Conservation (phyloP, 2,329 filamentous ascomycete species). For the Monilinia fructicola region DNA sequence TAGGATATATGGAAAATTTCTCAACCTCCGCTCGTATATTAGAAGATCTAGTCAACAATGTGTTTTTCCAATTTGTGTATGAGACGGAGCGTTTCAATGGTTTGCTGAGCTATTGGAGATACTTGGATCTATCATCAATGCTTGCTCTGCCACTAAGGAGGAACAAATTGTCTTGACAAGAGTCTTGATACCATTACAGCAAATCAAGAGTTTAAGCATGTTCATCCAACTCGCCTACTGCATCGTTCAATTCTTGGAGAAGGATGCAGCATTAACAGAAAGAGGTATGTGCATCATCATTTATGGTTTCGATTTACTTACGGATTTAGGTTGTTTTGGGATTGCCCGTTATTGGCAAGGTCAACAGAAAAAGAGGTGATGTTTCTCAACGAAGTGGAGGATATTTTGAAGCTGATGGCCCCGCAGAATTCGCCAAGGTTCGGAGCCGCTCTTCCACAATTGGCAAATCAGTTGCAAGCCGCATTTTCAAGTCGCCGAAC, state of each 20-base stretch:
- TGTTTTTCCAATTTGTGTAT: slow-evolving; percentile 99
- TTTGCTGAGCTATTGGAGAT: slow-evolving; percentile 94
- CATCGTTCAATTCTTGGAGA: slow-evolving; percentile 97
- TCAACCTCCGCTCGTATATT: slow-evolving; percentile 96
- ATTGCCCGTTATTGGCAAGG: slow-evolving; percentile 95
- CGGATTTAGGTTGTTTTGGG: slow-evolving; percentile 77
- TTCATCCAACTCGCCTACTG: slow-evolving; percentile 98
- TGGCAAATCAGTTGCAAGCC: slow-evolving; percentile 95
- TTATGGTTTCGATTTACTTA: slow-evolving; percentile 24
- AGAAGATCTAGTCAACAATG: slow-evolving; percentile 98
- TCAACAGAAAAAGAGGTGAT: slow-evolving; percentile 99
- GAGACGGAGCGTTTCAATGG: slow-evolving; percentile 98
- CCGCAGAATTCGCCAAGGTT: slow-evolving; percentile 96
- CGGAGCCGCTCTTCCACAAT: slow-evolving; percentile 96
- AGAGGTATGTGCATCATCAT: slow-evolving; percentile 62
- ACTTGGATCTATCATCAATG: slow-evolving; percentile 97
- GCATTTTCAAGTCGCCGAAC: slow-evolving; percentile 97
- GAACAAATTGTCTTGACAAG: slow-evolving; percentile 96
- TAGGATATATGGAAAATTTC: slow-evolving; percentile 97
- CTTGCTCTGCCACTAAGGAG: slow-evolving; percentile 93
- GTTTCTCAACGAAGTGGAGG: slow-evolving; percentile 98
- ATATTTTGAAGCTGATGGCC: slow-evolving; percentile 99
- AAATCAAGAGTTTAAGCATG: slow-evolving; percentile 99
- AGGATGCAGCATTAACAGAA: slow-evolving; percentile 97
- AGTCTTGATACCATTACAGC: slow-evolving; percentile 90